These are phyloP conservation scores for Melampsora occidentalis DNA, from an alignment of 1,284 basidiomycete genomes.

Conservation along the genomic window DNA sequence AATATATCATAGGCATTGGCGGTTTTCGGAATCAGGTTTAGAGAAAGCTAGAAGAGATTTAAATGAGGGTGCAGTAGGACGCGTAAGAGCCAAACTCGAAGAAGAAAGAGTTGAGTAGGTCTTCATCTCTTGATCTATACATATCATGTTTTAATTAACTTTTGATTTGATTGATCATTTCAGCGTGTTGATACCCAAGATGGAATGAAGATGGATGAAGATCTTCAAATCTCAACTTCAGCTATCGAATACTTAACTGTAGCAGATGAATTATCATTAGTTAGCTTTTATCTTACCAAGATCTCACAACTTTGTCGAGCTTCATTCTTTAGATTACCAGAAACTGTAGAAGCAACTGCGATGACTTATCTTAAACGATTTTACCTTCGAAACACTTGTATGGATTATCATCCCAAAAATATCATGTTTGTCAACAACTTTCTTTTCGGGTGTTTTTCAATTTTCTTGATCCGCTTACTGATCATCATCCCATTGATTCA, in stretches of 20 bases:
- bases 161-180: too few relatives aligned
- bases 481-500: neutral
- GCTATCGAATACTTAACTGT: constrained; percentile 69
- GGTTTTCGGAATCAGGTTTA: constrained; percentile 71
- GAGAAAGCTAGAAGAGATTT: constrained; percentile 63
- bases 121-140: neutral
- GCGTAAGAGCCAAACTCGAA: constrained; percentile 72
- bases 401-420: constrained; percentile 98
- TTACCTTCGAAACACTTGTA: constrained; percentile 94
- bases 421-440: constrained; percentile 70
- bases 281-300: constrained; percentile 83
- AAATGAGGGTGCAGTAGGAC: constrained; percentile 70
- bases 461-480: constrained; percentile 1
- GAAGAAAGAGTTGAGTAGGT: constrained; percentile 66
- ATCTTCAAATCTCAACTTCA: neutral
- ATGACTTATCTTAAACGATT: constrained; percentile 91
- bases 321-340: constrained; percentile 74
- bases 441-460: neutral
- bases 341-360: constrained; percentile 88
- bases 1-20: constrained; percentile 62
- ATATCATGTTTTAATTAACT: too few relatives aligned
- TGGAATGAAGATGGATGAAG: neutral
- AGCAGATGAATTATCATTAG: constrained; percentile 80
- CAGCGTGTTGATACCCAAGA: neutral
- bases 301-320: constrained; percentile 74